Conservation (phyloP, 306 rosid species). For the Echinosophora koreensis region DNA sequence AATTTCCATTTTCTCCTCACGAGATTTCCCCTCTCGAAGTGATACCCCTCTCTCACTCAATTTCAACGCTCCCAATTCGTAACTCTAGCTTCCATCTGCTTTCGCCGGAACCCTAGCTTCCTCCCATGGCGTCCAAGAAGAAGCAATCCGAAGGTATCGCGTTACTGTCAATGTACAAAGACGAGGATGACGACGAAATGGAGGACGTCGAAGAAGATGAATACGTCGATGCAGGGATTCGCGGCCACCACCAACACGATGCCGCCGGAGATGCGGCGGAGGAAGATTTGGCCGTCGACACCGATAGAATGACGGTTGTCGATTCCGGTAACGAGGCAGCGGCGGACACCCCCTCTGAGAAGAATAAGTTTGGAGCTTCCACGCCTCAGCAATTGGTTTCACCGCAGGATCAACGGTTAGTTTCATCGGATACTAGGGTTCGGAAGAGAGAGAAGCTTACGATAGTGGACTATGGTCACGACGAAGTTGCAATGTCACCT, state of each 20-base stretch:
- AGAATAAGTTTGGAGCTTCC: constrained; percentile 50
- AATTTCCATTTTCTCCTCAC: neutral
- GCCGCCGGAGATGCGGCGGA: constrained; percentile 51
- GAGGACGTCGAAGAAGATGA: constrained; percentile 58
- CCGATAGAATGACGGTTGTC: constrained; percentile 40
- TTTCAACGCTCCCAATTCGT: neutral
- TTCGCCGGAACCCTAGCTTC: constrained; percentile 52
- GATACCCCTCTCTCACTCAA: neutral
- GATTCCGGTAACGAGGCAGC: constrained; percentile 54
- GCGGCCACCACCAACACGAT: constrained; percentile 25
- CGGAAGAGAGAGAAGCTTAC: constrained; percentile 67
- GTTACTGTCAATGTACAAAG: constrained; percentile 79
- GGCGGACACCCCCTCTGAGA: constrained; percentile 51
- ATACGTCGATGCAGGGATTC: constrained; percentile 12
- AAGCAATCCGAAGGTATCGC: constrained; percentile 83
- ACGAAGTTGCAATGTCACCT: constrained; percentile 95
- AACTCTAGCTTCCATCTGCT: neutral
- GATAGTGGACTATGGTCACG: constrained; percentile 92
- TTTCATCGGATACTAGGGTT: constrained; percentile 38
- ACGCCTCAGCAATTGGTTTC: constrained; percentile 59
- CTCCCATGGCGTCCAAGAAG: constrained; percentile 71
- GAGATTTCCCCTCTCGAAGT: neutral
- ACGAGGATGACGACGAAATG: constrained; percentile 76
- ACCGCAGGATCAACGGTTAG: constrained; percentile 48
- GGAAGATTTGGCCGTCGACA: constrained; percentile 52